Conservation (phyloP, 1,284 basidiomycete genomes). For the Sphagnurus paluster region DNA sequence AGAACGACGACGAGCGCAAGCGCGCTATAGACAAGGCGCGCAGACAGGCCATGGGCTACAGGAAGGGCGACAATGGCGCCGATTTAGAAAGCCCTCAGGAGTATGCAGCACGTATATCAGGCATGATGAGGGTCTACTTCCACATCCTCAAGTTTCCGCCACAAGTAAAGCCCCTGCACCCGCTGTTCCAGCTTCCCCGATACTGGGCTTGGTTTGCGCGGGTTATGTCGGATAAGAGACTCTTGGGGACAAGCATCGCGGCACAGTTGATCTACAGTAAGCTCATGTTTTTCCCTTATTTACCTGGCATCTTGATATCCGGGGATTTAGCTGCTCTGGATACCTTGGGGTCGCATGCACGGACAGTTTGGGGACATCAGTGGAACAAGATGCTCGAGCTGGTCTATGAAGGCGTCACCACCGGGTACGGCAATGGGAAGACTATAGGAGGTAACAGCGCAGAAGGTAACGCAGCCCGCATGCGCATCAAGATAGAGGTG, state of each 20-base stretch:
- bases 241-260: conserved; percentile 57
- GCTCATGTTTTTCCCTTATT: conserved; percentile 29
- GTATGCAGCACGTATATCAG: conserved; percentile 76
- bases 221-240: conserved; percentile 47
- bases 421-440: conserved; percentile 45
- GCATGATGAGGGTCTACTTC: conserved; percentile 89
- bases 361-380: conserved; percentile 72
- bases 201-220: conserved; percentile 73
- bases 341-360: conserved; percentile 64
- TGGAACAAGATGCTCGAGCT: conserved; percentile 75
- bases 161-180: conserved; percentile 40
- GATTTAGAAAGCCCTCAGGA: conserved; percentile 56
- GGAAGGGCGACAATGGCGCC: conserved; percentile 41
- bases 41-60: conserved; percentile 71
- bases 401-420: conserved; percentile 62
- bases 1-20: conserved; percentile 50
- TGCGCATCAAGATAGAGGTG: conserved; percentile 62
- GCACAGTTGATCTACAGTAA: conserved; percentile 68
- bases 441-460: conserved; percentile 55
- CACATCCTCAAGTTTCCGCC: conserved; percentile 60
- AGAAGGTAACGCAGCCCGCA: conserved; percentile 60
- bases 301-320: too few species aligned
- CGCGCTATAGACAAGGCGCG: conserved; percentile 49
- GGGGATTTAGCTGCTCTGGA: conserved; percentile 74
- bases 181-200: conserved; percentile 58